Conservation (phyloP, 2,329 filamentous ascomycete species). For the Ophiocordyceps australis region DNA sequence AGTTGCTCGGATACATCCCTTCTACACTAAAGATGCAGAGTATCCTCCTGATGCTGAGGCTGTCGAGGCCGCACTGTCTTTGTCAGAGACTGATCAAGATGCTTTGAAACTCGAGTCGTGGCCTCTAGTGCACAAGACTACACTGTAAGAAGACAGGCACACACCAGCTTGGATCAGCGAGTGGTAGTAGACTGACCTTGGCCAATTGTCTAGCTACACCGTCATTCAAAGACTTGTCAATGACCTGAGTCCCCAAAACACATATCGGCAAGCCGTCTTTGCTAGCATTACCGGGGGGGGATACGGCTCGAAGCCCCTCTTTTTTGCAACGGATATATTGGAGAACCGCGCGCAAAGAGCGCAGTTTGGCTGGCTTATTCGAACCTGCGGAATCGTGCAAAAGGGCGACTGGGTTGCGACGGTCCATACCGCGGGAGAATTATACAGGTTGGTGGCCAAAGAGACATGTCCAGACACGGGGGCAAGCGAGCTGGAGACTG, state of each 20-base stretch:
- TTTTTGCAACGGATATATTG: conserved; percentile 18
- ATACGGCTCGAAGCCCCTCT: conserved; percentile 11
- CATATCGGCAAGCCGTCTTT: conserved; percentile 17
- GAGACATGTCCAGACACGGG: no score
- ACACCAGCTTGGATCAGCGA: rapidly evolving
- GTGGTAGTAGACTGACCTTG: neutral
- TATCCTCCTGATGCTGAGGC: conserved; percentile 11
- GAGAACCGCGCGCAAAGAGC: conserved; percentile 23
- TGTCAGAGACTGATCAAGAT: neutral
- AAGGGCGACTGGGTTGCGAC: conserved; percentile 19
- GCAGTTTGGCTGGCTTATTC: conserved; percentile 13
- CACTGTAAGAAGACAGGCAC: conserved; percentile 6
- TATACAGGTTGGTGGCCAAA: conserved; percentile 15
- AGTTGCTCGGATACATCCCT: conserved; percentile 15
- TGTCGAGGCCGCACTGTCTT: conserved; percentile 3
- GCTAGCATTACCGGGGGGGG: conserved; percentile 22
- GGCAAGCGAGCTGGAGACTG: neutral
- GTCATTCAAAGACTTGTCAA: conserved; percentile 14
- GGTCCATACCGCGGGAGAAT: conserved; percentile 13
- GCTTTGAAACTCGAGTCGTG: conserved; percentile 1
- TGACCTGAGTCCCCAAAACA: conserved; percentile 14
- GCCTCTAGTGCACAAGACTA: conserved; percentile 6
- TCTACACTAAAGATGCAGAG: conserved; percentile 9
- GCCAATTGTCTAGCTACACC: conserved; percentile 15
- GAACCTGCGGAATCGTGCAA: conserved; percentile 10